Percentiles rank a stretch among this genome's conserved stretches.
These are phyloP conservation scores for Dendrobium catenatum DNA, from an alignment of 106 monocot genomes.

Conservation along the genomic window DNA sequence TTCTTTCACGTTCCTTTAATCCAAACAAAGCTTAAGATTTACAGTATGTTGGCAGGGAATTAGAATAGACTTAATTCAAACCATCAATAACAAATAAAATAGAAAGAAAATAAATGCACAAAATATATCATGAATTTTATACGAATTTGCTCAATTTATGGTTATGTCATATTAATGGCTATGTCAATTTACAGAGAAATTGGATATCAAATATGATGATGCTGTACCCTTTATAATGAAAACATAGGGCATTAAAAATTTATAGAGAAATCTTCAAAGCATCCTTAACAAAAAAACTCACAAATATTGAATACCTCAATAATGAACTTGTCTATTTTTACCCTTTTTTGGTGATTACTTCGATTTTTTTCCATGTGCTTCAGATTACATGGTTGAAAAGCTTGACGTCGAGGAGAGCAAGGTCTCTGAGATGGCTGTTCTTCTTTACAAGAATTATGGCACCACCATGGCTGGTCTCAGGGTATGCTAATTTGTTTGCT, in stretches of 20 bases:
- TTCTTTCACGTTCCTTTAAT: background rate
- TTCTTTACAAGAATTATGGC: slow-evolving; percentile 77
- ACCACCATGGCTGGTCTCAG: slow-evolving; percentile 95
- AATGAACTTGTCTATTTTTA: background rate
- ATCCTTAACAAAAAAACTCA: no score
- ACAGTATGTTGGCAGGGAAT: background rate
- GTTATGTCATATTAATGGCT: background rate
- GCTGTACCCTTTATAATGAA: background rate
- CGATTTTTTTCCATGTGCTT: background rate
- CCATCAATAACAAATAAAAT: no score
- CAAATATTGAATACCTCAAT: no score
- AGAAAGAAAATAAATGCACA: no score
- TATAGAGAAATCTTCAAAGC: no score
- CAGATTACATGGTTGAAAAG: slow-evolving; percentile 76
- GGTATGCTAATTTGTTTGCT: slow-evolving; percentile 29
- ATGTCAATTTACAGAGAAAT: background rate
- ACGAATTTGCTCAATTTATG: background rate
- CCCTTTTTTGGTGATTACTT: background rate
- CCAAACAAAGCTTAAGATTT: background rate
- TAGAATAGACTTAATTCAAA: no score
- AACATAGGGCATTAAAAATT: background rate
- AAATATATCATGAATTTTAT: no score
- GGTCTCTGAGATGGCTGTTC: slow-evolving; percentile 41
- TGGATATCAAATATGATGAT: no score
- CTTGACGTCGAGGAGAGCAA: slow-evolving; percentile 72